A percentile compares a stretch with the other conserved stretches of the same genome.
phyloP scores from a whole-genome alignment of 1,284 basidiomycete genomes.

The Ustilago vetiveriae region DNA sequence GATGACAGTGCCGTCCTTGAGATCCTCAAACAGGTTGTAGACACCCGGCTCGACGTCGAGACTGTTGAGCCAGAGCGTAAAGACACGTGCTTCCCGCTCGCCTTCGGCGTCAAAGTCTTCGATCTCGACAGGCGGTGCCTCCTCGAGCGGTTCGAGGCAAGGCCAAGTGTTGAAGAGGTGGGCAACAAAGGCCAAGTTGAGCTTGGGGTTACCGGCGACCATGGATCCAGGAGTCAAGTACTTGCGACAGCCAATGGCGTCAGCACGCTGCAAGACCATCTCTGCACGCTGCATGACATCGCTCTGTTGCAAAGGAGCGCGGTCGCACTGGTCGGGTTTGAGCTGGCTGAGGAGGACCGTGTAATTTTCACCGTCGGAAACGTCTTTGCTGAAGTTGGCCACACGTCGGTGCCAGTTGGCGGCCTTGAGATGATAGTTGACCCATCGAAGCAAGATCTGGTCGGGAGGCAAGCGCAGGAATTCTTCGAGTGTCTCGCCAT shows the following conservation, averaged over 20 bases:
- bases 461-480: slow-evolving; percentile 92
- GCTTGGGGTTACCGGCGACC: slow-evolving; percentile 92
- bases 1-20: slow-evolving; percentile 87
- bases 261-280: slow-evolving; percentile 91
- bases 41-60: slow-evolving; percentile 94
- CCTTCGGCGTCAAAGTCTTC: slow-evolving; percentile 99
- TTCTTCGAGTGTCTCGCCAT: slow-evolving; percentile 95
- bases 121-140: slow-evolving; percentile 77
- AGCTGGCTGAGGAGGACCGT: slow-evolving; percentile 93
- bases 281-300: slow-evolving; percentile 87
- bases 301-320: slow-evolving; percentile 84
- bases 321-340: slow-evolving; percentile 86
- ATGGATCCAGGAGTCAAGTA: slow-evolving; percentile 92
- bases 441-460: slow-evolving; percentile 95
- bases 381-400: slow-evolving; percentile 96
- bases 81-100: slow-evolving; percentile 95
- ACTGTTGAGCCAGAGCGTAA: slow-evolving; percentile 97
- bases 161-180: slow-evolving; percentile 99
- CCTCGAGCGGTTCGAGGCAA: slow-evolving; percentile 78
- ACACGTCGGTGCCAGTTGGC: slow-evolving; percentile 81
- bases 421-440: slow-evolving; percentile 97
- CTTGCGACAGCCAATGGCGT: slow-evolving; percentile 90
- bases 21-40: slow-evolving; percentile 94
- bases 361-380: slow-evolving; percentile 95
- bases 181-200: slow-evolving; percentile 97